A percentile compares a stretch with the other conserved stretches of the same genome.
phyloP scores from a whole-genome alignment of 2,329 filamentous ascomycete species.

The Pezizomycotina sp. region DNA sequence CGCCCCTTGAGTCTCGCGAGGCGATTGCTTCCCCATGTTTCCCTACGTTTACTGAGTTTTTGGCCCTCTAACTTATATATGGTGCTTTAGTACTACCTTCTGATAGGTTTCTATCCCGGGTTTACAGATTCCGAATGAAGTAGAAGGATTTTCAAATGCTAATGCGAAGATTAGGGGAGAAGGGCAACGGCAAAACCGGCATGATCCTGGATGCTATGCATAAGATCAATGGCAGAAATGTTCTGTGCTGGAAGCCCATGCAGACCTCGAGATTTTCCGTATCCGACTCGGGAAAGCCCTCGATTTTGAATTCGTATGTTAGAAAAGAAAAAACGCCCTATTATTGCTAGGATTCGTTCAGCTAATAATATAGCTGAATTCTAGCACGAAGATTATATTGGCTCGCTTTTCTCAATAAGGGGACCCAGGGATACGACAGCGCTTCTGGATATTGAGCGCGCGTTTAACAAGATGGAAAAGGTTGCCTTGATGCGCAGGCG shows the following conservation, averaged over 20 bases:
- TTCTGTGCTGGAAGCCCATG: slow-evolving; percentile 93
- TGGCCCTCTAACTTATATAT: too few species aligned
- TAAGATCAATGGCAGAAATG: slow-evolving; percentile 72
- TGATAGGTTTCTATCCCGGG: slow-evolving; percentile 59
- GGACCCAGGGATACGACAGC: slow-evolving; percentile 85
- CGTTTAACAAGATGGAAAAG: slow-evolving; percentile 95
- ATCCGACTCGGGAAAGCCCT: slow-evolving; percentile 82
- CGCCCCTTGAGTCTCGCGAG: too few species aligned
- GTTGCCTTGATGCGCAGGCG: slow-evolving; percentile 60
- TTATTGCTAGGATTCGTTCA: too few species aligned
- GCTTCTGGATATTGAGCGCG: slow-evolving; percentile 83
- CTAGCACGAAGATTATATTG: slow-evolving; percentile 83
- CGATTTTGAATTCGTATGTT: slow-evolving; percentile 61
- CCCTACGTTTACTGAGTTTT: too few species aligned
- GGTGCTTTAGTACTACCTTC: slow-evolving; percentile 76
- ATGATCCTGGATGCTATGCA: slow-evolving; percentile 95
- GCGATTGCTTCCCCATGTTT: too few species aligned
- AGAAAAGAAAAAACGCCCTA: neutral
- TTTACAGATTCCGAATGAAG: neutral
- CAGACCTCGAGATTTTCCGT: slow-evolving; percentile 86
- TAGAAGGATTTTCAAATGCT: neutral
- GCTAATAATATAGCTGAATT: slow-evolving; percentile 1
- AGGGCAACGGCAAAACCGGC: slow-evolving; percentile 88
- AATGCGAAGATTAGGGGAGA: slow-evolving; percentile 5
- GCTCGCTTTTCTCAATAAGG: slow-evolving; percentile 83